Evolutionary conservation across 495 filamentous ascomycete species (phyloP).

Genomic region (Arthonia radiata): DNA sequence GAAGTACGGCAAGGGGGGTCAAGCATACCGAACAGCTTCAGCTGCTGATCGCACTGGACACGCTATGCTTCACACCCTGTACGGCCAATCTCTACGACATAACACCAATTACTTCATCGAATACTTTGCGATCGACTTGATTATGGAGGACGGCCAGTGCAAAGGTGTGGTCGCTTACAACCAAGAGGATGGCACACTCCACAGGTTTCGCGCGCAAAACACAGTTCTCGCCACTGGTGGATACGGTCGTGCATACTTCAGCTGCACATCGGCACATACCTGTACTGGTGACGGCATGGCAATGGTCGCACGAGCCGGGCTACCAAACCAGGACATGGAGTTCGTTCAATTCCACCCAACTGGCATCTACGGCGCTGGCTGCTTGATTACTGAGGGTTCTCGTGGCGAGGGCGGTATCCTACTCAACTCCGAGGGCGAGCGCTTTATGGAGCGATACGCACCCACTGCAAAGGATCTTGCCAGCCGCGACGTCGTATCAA

Average conservation of each 20-base stretch:
- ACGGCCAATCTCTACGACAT: constrained; percentile 88
- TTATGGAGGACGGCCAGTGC: constrained; percentile 93
- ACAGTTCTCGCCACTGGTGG: constrained; percentile 90
- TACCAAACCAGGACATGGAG: constrained; percentile 96
- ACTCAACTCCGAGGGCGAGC: constrained; percentile 86
- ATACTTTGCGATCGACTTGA: constrained; percentile 85
- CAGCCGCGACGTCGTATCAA: constrained; percentile 76
- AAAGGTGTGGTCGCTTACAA: constrained; percentile 91
- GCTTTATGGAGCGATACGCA: constrained; percentile 97
- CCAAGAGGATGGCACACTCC: constrained; percentile 92
- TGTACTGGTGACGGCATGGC: constrained; percentile 98
- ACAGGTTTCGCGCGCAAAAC: constrained; percentile 86
- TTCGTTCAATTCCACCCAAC: constrained; percentile 99
- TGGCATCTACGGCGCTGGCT: constrained; percentile 96
- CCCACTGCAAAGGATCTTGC: constrained; percentile 94
- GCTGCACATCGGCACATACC: constrained; percentile 89
- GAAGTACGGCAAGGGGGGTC: constrained; percentile 84
- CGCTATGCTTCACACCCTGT: constrained; percentile 88
- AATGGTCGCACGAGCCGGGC: constrained; percentile 91
- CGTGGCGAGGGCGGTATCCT: constrained; percentile 97
- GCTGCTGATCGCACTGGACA: constrained; percentile 91
- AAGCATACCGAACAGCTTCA: constrained; percentile 89
- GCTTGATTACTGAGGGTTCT: constrained; percentile 93
- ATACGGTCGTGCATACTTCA: constrained; percentile 93
- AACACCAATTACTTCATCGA: constrained; percentile 99